These are phyloP conservation scores for Talaromyces pinophilus DNA, from an alignment of 2,329 filamentous ascomycete species.

Conservation along the genomic window DNA sequence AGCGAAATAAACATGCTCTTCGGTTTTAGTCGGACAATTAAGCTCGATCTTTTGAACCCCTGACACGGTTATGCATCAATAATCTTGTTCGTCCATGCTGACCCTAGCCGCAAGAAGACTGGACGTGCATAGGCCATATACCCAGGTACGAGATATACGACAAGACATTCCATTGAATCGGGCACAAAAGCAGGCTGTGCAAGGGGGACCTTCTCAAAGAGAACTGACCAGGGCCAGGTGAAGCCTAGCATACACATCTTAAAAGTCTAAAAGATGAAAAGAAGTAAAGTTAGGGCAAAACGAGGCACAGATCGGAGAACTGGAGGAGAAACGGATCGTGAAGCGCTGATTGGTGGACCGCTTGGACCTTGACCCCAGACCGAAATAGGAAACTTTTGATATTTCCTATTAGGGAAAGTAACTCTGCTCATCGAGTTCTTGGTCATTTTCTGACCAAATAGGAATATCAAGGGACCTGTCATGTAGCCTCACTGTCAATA, in stretches of 20 bases:
- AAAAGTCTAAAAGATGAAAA: neutral
- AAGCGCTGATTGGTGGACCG: neutral
- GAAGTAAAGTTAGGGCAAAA: neutral
- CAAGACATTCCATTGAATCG: neutral
- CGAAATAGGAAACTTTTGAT: neutral
- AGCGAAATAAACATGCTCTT: neutral
- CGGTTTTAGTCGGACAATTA: neutral
- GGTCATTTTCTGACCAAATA: neutral
- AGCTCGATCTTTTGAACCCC: neutral
- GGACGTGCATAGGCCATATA: neutral
- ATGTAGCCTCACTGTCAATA: neutral
- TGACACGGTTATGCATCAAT: neutral
- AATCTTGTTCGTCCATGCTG: neutral
- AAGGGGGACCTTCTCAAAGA: neutral
- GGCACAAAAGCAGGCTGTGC: neutral
- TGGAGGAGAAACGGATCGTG: neutral
- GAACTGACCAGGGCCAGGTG: neutral
- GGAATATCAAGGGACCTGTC: neutral
- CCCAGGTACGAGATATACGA: neutral
- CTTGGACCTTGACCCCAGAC: neutral
- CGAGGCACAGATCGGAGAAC: conserved; percentile 1
- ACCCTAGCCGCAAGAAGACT: neutral
- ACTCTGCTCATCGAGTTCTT: neutral
- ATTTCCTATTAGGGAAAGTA: neutral
- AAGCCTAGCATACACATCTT: neutral